phyloP scores from a whole-genome alignment of 352 stramenopile species.

The Phytophthora macrochlamydospora region DNA sequence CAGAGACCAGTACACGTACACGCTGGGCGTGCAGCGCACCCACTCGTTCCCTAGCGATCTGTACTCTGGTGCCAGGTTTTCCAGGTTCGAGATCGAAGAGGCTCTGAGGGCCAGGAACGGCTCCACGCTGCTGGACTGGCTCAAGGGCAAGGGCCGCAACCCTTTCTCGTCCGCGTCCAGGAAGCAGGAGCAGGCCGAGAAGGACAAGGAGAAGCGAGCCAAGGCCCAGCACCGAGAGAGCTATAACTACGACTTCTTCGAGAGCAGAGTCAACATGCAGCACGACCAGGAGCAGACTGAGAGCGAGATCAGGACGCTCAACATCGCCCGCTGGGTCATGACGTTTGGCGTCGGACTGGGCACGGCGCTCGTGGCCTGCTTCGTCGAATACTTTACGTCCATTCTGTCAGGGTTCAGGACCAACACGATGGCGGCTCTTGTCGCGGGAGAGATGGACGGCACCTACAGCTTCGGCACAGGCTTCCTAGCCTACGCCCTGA shows the following conservation, averaged over 20 bases:
- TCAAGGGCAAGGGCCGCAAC: slow-evolving; percentile 50
- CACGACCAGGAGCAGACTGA: slow-evolving; percentile 87
- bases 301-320: slow-evolving; percentile 74
- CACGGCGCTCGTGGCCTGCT: slow-evolving; percentile 93
- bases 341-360: slow-evolving; percentile 95
- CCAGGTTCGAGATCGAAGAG: slow-evolving; percentile 83
- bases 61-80: slow-evolving; percentile 74
- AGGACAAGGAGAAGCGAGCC: slow-evolving; percentile 72
- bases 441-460: slow-evolving; percentile 60
- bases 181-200: slow-evolving; percentile 43
- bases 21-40: slow-evolving; percentile 63
- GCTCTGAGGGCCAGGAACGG: slow-evolving; percentile 64
- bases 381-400: slow-evolving; percentile 92
- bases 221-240: slow-evolving; percentile 89
- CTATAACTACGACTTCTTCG: slow-evolving; percentile 90
- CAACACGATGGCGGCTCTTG: slow-evolving; percentile 85
- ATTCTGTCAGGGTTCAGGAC: slow-evolving; percentile 90
- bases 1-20: slow-evolving; percentile 33
- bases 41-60: slow-evolving; percentile 82
- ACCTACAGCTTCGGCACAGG: slow-evolving; percentile 62
- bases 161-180: slow-evolving; percentile 31
- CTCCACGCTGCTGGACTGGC: slow-evolving; percentile 72
- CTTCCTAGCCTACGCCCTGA: slow-evolving; percentile 91
- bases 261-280: slow-evolving; percentile 86
- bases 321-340: slow-evolving; percentile 93